Conservation (phyloP, 257 asterid species). For the Jaltomata sinuosa region DNA sequence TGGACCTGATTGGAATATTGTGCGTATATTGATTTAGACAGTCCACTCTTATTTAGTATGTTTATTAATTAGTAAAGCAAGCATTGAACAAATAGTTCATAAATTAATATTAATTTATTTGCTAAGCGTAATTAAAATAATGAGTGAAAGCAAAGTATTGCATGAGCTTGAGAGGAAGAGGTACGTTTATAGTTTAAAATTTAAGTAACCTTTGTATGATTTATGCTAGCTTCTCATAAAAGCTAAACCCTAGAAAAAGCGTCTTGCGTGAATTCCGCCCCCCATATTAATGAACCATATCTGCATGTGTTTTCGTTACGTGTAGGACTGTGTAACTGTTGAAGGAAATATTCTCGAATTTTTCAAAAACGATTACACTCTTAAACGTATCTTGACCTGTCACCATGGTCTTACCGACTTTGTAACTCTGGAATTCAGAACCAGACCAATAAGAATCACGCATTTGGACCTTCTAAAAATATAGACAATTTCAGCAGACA, state of each 20-base stretch:
- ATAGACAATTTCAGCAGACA: background rate
- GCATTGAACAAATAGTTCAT: background rate
- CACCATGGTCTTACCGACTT: background rate
- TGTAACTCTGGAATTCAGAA: background rate
- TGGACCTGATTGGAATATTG: too few relatives aligned
- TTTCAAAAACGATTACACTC: background rate
- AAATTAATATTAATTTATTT: too few relatives aligned
- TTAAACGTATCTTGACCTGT: background rate
- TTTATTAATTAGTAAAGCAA: background rate
- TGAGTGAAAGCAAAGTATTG: background rate
- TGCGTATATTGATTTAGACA: too few relatives aligned
- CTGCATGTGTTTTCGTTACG: background rate
- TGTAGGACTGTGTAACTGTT: background rate
- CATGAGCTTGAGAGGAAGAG: too few relatives aligned
- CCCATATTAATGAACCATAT: background rate
- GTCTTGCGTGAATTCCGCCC: background rate
- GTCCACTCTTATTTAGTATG: background rate
- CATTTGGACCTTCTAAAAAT: background rate
- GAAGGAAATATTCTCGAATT: fast-evolving
- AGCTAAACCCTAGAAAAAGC: background rate
- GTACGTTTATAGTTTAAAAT: too few relatives aligned
- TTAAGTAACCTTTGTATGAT: too few relatives aligned
- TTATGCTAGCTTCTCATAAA: too few relatives aligned
- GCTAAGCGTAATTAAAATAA: fast-evolving
- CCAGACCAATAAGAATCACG: fast-evolving